Base-by-base conservation (phyloP, 768 basidiomycete genomes). In the Hygrocybe coccinea region DNA sequence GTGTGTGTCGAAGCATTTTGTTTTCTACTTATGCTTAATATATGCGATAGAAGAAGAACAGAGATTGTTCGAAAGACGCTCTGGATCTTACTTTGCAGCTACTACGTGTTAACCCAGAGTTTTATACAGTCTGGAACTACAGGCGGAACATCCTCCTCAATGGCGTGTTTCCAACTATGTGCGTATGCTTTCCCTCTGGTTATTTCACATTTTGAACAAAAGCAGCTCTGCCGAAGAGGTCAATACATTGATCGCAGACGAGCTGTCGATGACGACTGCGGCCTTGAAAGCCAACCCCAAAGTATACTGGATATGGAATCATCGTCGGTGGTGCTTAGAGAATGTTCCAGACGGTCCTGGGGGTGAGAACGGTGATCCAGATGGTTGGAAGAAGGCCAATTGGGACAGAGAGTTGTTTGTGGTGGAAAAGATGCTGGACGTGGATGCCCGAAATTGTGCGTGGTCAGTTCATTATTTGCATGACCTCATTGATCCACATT, bases 301-400 rank as follows among this genome's bases (percentile, higher is more conserved):
- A 67, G 86, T 97, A 17, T 99, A 99, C 68, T 93, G 91, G 87
- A 93, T 98, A 62, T 99, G 97, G 97, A 97, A 94, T 66, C 94
- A 99, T 64, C 84, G 97, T 37, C 77, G 86, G 62, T 98, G 97
- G 97, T 95, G 95, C 65, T 81, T 99, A 1, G 87, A 89, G 67
- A 82, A 87, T 52, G 81, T 95, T 10, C 95, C 95, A 0, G 75
- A 79, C 51, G 88, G 85, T 1, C 91, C 91, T 0, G 75, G 73
- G 25, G 62, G 67, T 1, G 72, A 74, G 47, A 71, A 68, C 0
- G 70, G 67, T 1, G 76, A 82, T 52, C 64, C 69, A 9, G 61
- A 78, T 48, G 79, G 76, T n/a, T 97, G 94, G 95, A 84, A 81
- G 62, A 83, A 80, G 60, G 73, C 76, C 14, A 85, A 83, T 41